These are phyloP conservation scores for Tylopilus cervinicoccineus DNA, from an alignment of 768 basidiomycete species.

Conservation along the genomic window DNA sequence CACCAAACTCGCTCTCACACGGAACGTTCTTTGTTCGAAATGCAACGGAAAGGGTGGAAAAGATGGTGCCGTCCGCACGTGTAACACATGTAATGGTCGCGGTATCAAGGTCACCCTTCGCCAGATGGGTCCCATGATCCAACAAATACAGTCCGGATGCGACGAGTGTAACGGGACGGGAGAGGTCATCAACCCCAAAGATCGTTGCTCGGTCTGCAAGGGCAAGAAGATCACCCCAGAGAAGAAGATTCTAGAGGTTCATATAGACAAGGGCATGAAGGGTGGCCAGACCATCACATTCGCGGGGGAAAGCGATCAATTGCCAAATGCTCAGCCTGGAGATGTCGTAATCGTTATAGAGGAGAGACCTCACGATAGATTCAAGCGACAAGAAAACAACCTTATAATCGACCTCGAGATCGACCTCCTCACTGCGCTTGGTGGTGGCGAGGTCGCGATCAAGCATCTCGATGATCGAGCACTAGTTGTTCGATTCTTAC, in stretches of 20 bases:
- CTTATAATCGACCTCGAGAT: conserved; percentile 84
- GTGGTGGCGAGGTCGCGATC: conserved; percentile 86
- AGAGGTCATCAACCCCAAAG: conserved; percentile 90
- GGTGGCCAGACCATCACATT: conserved; percentile 88
- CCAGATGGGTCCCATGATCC: conserved; percentile 99
- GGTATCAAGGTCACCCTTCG: conserved; percentile 89
- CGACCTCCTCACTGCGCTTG: conserved; percentile 90
- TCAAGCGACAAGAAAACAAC: conserved; percentile 87
- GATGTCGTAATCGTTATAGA: conserved; percentile 94
- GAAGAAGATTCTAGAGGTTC: conserved; percentile 96
- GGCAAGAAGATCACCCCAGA: conserved; percentile 94
- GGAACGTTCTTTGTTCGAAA: conserved; percentile 89
- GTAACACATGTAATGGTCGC: conserved; percentile 77
- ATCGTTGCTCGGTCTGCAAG: conserved; percentile 88
- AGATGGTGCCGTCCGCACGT: conserved; percentile 87
- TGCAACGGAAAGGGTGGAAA: conserved; percentile 98
- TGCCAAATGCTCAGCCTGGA: conserved; percentile 83
- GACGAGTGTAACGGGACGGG: conserved; percentile 92
- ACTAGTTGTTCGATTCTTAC: conserved; percentile 74
- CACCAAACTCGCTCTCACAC: conserved; percentile 93
- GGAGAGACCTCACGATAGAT: conserved; percentile 86
- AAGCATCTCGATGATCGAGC: conserved; percentile 93
- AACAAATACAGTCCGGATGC: conserved; percentile 95
- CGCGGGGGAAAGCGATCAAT: conserved; percentile 88
- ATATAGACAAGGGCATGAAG: conserved; percentile 98